A percentile compares a stretch with the other conserved stretches of the same genome.
Evolutionary conservation across 2,329 filamentous ascomycete species (phyloP).

Genomic region (Epichloe sibirici): DNA sequence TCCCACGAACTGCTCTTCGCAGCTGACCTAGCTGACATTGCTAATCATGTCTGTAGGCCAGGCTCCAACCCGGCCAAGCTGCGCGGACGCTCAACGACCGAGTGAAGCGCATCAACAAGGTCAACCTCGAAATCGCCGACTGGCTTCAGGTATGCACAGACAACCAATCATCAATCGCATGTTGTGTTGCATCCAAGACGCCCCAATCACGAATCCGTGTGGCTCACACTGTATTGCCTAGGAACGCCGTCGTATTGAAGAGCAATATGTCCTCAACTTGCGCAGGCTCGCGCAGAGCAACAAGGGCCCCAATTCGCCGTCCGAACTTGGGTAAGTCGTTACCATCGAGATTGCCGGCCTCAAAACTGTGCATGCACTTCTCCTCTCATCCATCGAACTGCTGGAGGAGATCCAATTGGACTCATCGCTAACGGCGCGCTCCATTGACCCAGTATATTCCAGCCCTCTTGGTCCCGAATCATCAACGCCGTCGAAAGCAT

Average conservation of each 20-base stretch:
- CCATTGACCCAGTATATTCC: conserved; percentile 57
- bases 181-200: neutral
- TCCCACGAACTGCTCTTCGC: neutral
- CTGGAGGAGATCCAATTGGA: neutral
- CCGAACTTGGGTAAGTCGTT: conserved; percentile 72
- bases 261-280: conserved; percentile 72
- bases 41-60: conserved; percentile 42
- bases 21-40: neutral
- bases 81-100: conserved; percentile 74
- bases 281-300: conserved; percentile 67
- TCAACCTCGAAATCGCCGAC: conserved; percentile 88
- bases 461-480: conserved; percentile 81
- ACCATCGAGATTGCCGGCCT: neutral
- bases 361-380: neutral
- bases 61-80: conserved; percentile 70
- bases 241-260: conserved; percentile 89
- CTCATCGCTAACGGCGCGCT: conserved; percentile 5
- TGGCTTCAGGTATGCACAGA: conserved; percentile 70
- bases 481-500: conserved; percentile 67
- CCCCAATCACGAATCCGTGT: neutral
- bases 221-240: conserved; percentile 23
- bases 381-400: neutral
- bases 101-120: conserved; percentile 70
- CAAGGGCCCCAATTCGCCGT: conserved; percentile 60
- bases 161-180: neutral